Percentiles rank a stretch among this genome's conserved stretches.
These are phyloP conservation scores for Jaltomata sinuosa DNA, from an alignment of 257 asterid genomes.

Conservation along the genomic window DNA sequence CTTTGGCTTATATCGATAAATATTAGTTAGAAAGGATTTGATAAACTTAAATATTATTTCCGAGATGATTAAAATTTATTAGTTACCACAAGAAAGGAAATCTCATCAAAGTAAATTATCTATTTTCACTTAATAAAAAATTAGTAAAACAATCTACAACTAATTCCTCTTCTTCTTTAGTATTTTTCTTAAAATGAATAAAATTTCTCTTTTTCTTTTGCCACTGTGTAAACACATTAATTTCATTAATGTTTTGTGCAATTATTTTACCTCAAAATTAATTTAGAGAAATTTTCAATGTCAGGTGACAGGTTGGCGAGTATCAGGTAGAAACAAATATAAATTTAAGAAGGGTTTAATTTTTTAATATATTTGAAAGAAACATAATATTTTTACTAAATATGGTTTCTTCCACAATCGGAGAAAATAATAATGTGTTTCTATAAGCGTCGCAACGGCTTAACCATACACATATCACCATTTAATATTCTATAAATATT, in stretches of 20 bases:
- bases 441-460: no score
- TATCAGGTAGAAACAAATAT: no score
- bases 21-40: background rate
- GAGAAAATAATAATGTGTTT: background rate
- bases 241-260: background rate
- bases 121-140: background rate
- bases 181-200: background rate
- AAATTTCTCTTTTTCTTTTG: background rate
- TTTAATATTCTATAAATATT: no score
- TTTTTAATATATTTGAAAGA: background rate
- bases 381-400: background rate
- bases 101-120: background rate
- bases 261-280: background rate
- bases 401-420: background rate
- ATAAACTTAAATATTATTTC: background rate
- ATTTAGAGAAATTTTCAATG: no score
- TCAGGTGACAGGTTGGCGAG: no score
- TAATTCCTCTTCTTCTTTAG: background rate
- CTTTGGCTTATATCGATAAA: background rate
- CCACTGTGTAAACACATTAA: background rate
- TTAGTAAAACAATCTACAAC: background rate
- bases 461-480: no score
- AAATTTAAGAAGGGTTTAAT: background rate
- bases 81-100: background rate
- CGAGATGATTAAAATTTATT: background rate